These are phyloP conservation scores for Bruguiera gymnorhiza DNA, from an alignment of 345 rosid species.

Conservation along the genomic window DNA sequence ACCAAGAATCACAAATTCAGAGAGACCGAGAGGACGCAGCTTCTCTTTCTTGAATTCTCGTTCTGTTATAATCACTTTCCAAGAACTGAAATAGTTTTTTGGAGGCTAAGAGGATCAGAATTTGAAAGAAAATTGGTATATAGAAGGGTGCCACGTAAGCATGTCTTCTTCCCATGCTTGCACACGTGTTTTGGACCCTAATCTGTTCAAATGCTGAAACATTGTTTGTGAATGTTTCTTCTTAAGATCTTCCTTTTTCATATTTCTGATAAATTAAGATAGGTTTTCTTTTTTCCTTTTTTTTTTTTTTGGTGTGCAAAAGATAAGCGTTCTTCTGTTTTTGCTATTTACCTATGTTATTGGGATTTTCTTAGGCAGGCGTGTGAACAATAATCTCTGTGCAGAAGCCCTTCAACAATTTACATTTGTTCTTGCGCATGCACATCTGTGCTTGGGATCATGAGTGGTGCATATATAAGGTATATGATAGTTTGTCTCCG, in stretches of 20 bases:
- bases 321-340: background rate
- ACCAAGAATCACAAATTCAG: no score
- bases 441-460: slow-evolving; percentile 63
- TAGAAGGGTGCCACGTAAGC: slow-evolving; percentile 7
- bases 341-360: slow-evolving; percentile 12
- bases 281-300: no score
- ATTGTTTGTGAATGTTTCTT: slow-evolving; percentile 4
- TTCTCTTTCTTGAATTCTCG: no score
- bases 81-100: no score
- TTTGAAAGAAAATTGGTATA: no score
- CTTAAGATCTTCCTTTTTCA: background rate
- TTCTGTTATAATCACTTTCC: no score
- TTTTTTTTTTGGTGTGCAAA: no score
- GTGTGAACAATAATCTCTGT: slow-evolving; percentile 59
- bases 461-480: slow-evolving; percentile 80
- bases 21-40: no score
- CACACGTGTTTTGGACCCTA: slow-evolving; percentile 40
- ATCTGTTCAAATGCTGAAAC: slow-evolving; percentile 68
- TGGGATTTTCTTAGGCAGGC: slow-evolving; percentile 43
- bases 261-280: background rate
- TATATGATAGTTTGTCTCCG: slow-evolving; percentile 24
- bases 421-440: slow-evolving; percentile 74
- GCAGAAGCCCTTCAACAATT: slow-evolving; percentile 75
- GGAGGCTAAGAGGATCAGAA: no score
- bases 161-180: slow-evolving; percentile 74